A percentile compares a stretch with the other conserved stretches of the same genome.
These are phyloP conservation scores for Coemansia sp. DNA, from an alignment of 192 early-diverging fungal genomes.

Conservation along the genomic window DNA sequence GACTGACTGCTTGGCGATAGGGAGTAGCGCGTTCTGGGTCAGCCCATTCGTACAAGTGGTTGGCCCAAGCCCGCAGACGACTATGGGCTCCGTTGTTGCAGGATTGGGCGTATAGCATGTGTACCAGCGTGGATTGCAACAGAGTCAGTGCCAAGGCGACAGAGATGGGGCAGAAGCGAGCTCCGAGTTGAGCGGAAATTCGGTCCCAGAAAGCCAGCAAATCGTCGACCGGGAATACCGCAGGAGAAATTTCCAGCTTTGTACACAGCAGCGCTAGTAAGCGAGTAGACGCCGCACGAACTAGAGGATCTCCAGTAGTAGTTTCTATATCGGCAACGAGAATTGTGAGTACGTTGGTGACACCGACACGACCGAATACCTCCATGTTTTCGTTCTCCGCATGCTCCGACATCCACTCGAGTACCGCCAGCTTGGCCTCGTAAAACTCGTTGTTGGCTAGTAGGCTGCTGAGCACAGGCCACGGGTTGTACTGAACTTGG, in stretches of 20 bases:
- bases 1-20: slow-evolving; percentile 40
- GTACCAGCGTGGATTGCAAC: slow-evolving; percentile 40
- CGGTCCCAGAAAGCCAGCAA: slow-evolving; percentile 40
- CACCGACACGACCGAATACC: slow-evolving; percentile 32
- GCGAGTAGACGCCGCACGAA: slow-evolving; percentile 26
- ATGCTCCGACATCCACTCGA: slow-evolving; percentile 50
- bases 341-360: slow-evolving; percentile 19
- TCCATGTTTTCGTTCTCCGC: slow-evolving; percentile 27
- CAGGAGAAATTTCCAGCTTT: slow-evolving; percentile 32
- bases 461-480: slow-evolving; percentile 22
- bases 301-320: slow-evolving; percentile 26
- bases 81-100: not conserved
- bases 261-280: slow-evolving; percentile 45
- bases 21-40: slow-evolving; percentile 47
- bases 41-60: slow-evolving; percentile 48
- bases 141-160: slow-evolving; percentile 41
- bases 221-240: slow-evolving; percentile 26
- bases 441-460: slow-evolving; percentile 34
- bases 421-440: slow-evolving; percentile 40
- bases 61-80: slow-evolving; percentile 42
- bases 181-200: slow-evolving; percentile 21
- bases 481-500: slow-evolving; percentile 41
- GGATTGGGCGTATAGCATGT: slow-evolving; percentile 23
- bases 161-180: slow-evolving; percentile 33
- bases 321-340: slow-evolving; percentile 19